Base-by-base conservation (phyloP, 495 filamentous ascomycete genomes). In the Aspergillus kassunensis region DNA sequence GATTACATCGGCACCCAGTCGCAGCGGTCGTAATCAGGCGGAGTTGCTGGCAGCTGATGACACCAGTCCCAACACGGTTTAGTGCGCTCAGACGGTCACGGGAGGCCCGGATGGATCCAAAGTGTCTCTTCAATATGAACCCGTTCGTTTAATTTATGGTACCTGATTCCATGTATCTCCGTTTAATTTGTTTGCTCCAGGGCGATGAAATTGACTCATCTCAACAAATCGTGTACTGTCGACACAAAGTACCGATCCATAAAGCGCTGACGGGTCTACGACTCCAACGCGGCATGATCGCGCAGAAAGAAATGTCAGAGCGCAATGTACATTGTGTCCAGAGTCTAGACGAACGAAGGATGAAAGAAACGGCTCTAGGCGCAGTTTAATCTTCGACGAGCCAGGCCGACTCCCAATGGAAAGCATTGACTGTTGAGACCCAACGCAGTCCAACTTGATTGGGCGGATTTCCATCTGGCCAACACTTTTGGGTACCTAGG, bases 71-170 rank as follows among this genome's bases (percentile, higher is more conserved):
- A 18, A 61, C 53, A 1, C 13, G 57, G 67, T 10, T 62, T 72
- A 72, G 69, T 58, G 65, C 30, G 30, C 44, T 49, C 20, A 29
- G 20, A 24, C 47, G 54, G 63, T 72, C 69, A 72, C 67, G 65
- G 66, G 66, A 60, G 49, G 6, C 24, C 15, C n/a, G 5, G 18
- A 19, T 16, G n/a, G n/a, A n/a, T n/a, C n/a, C n/a, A n/a, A n/a
- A n/a, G n/a, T n/a, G n/a, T n/a, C n/a, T n/a, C n/a, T n/a, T n/a
- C n/a, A n/a, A n/a, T n/a, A 35, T 20, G 43, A 45, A 33, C 43
- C n/a, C n/a, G n/a, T n/a, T n/a, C 43, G 27, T 45, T 33, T 15
- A 24, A 30, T 34, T n/a, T 23, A 46, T 40, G 16, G 44, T 46
- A 24, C 30, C 44, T 46, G 19, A 46, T 33, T 34, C 9, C 19